Evolutionary conservation across 805 yeast genomes (phyloP), one percentile per base, ranked within the genome.

Genomic region (Metschnikowia kofuensis): DNA sequence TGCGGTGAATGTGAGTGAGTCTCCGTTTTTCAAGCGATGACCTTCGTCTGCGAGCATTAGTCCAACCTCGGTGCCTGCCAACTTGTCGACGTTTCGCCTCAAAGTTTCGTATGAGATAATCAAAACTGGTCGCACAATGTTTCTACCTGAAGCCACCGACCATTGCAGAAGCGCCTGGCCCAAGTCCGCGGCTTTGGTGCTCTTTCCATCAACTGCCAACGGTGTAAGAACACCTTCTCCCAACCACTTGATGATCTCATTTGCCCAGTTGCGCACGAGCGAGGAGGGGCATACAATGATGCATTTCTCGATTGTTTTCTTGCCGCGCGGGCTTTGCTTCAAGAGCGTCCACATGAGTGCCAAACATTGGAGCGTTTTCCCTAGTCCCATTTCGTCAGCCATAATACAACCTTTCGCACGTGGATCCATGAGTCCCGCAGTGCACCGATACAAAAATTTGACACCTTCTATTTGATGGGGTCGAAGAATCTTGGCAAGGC

Each of bases 381-480:
- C 97, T 36, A 89, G 73, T 4, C 97, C 97, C 97, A 90, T 90
- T 66, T 88, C 97, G 69, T 90, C 97, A 0, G 97, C 97, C 98
- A 92, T 92, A 44, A 92, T 92, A 62, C 97, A 92, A 2, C 99
- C 99, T 60, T 86, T 82, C 0, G 97, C 97, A 32, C 85, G 75
- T 7, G 89, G 79, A 63, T 86, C 89, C 28, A 85, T 79, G 32
- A 91, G 68, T 0, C 99, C 99, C 1, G 97, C 79, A 0, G 96
- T 89, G 67, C 99, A 92, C 47, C 91, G 71, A 61, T 90, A 94
- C 49, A 94, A 69, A 63, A 94, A 94, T 64, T 88, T 82, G 38
- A 92, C 97, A 54, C 99, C 99, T 42, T 92, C 96, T 5, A 94
- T 84, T 66, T 94, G 99, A 73, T 94, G 99, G 0, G 99, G 99